Base-by-base conservation (phyloP, 441 rosid genomes). In the Gossypium laxum region DNA sequence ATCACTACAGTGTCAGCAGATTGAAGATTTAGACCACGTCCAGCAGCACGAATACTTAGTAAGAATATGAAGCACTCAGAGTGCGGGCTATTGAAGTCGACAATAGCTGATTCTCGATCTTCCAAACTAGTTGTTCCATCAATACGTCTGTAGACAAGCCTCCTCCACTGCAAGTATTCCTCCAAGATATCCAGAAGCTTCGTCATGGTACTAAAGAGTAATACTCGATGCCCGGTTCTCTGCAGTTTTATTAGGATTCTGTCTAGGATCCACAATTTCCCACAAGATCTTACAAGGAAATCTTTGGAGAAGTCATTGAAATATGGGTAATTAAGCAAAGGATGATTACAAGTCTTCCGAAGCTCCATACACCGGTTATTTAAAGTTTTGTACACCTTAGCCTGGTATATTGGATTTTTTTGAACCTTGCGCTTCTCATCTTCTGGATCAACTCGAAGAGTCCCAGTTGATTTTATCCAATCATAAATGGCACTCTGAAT, bases 291-390 rank as follows among this genome's bases (percentile, higher is more conserved):
- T 50, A 95, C 92, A 71, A 95, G 95, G 79, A 95, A 95, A 71
- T 87, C 98, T 75, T 95, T 95, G 45, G 99, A 95, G 0, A 88
- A 67, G 77, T 95, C 91, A 15, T 73, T 90, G 78, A 80, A 92
- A 79, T 95, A 92, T 43, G 99, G 99, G 78, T 92, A 95, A 84
- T 91, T 92, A 55, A 95, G 97, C 79, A 95, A 84, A 77, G 99
- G 99, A 82, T 95, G 99, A 69, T 95, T 95, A 85, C 99, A 95
- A 57, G 90, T 75, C 82, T 95, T 95, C 60, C 99, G 86, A 75
- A 95, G 93, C 86, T 95, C 99, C 99, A 95, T 95, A 81, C 99
- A 95, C 78, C 99, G 88, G 84, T 95, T 95, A 82, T 89, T 89
- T 75, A 95, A 69, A 72, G 98, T 83, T 80, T 64, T 89, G 69